Base-by-base conservation (phyloP, 139 green algal genomes). In the Gonium pectorale region DNA sequence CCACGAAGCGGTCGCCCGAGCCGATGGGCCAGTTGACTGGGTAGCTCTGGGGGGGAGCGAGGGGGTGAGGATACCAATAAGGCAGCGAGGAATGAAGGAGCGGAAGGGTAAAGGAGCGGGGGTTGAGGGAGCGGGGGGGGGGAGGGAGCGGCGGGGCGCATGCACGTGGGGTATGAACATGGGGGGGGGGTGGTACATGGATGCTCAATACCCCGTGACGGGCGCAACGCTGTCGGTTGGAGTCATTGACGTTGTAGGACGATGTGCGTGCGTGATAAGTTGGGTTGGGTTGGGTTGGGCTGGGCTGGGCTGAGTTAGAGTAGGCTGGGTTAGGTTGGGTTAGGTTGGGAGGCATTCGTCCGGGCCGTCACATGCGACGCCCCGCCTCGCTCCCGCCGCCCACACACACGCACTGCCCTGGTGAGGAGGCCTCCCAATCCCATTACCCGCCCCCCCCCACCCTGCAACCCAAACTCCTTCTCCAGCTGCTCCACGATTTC, bases 401-500 rank as follows among this genome's bases (percentile, higher is more conserved):
- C 21, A 35, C 29, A 9, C 60, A 67, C 24, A 15, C 29, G 17
- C n/a, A 26, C 60, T 67, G 29, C 29, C 27, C 29, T 13, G 49
- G 49, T 56, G 13, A 56, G 49, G 13, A 17, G 49, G 13, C 17
- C 49, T 26, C 17, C 49, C 49, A 56, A 56, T 38, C 56, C 21
- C 17, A 64, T n/a, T n/a, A 64, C 56, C 22, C 19, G 21, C 56
- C 19, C 56, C 56, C 19, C 70, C 49, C 37, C 38, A 81, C 73
- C n/a, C 73, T 81, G 78, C 63, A 84, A 63, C 26, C 59, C 59
- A 63, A 84, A 84, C 90, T 95, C 93, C 72, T 89, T 87, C 86
- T 96, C 93, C 70, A 97, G 94, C 88, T 95, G 90, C 81, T 96
- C 94, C 6, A 96, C 88, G 74, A 97, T 93, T 79, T 97, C 93